These are phyloP conservation scores for Aegilops sharonensis DNA, from an alignment of 176 grass and related monocot species.

Conservation along the genomic window DNA sequence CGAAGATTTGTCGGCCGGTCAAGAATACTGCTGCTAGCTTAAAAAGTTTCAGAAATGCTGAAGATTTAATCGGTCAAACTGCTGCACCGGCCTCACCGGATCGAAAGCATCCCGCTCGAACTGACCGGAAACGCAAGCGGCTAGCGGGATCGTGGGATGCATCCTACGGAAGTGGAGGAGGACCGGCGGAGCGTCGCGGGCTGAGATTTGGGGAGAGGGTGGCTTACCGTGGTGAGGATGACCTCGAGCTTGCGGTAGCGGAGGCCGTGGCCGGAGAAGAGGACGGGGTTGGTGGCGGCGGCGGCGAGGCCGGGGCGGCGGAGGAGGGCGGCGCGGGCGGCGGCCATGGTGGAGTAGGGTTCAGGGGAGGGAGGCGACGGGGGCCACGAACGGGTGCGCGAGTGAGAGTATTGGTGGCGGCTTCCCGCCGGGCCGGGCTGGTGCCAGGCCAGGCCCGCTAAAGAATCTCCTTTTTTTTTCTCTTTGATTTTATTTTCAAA, in stretches of 20 bases:
- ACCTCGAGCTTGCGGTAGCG: slow-evolving; percentile 87
- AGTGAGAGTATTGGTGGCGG: not conserved
- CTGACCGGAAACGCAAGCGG: not conserved
- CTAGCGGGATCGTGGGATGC: not conserved
- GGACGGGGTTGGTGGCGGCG: slow-evolving; percentile 45
- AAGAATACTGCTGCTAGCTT: not conserved
- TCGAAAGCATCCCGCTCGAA: not conserved
- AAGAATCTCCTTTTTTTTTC: too few relatives aligned
- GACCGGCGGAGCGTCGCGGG: not conserved
- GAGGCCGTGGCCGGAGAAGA: slow-evolving; percentile 72
- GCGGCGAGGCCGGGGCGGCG: slow-evolving; percentile 21
- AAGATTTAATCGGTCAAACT: not conserved
- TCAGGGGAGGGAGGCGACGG: not conserved
- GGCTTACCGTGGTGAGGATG: slow-evolving; percentile 89
- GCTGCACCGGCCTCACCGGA: not conserved
- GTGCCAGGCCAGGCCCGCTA: not conserved
- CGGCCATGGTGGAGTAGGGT: slow-evolving; percentile 45
- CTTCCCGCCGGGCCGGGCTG: not conserved
- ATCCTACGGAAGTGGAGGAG: not conserved
- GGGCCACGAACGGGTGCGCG: not conserved
- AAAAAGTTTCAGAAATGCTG: not conserved
- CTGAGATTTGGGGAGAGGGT: not conserved
- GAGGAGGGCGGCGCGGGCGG: slow-evolving; percentile 37
- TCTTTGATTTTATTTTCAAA: too few relatives aligned
- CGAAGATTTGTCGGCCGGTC: too few relatives aligned